These are phyloP conservation scores for Fragaria nilgerrensis DNA, from an alignment of 306 rosid species.

Conservation along the genomic window DNA sequence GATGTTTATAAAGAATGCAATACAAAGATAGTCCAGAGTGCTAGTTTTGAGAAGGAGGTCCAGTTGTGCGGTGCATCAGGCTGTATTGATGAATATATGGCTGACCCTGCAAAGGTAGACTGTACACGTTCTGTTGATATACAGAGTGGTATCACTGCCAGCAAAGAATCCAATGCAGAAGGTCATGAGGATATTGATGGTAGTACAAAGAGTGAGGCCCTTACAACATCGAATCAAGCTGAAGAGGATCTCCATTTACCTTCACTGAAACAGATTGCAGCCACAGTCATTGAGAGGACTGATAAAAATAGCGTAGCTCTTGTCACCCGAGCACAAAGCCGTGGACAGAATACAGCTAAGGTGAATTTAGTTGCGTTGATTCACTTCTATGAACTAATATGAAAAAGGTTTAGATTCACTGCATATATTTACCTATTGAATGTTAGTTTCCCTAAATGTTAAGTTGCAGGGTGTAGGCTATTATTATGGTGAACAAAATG, in stretches of 20 bases:
- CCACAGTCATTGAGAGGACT: neutral
- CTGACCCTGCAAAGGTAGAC: slow-evolving; percentile 7
- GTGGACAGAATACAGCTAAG: slow-evolving; percentile 4
- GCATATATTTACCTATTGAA: neutral
- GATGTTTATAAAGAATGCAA: slow-evolving; percentile 8
- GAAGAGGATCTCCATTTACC: neutral
- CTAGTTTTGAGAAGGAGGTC: slow-evolving; percentile 21
- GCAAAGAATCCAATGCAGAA: slow-evolving; percentile 1
- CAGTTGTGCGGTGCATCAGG: slow-evolving; percentile 10
- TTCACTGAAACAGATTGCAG: slow-evolving; percentile 4
- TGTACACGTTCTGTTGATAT: neutral
- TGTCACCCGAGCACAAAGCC: slow-evolving; percentile 15
- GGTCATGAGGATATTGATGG: neutral
- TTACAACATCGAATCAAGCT: neutral
- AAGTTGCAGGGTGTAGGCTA: slow-evolving; percentile 10
- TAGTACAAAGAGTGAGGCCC: slow-evolving; percentile 1
- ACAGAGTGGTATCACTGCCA: neutral
- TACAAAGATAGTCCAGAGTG: neutral
- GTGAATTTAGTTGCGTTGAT: slow-evolving; percentile 3
- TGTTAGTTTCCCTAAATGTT: neutral
- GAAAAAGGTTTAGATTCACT: neutral
- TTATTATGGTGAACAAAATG: neutral
- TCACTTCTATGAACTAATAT: neutral
- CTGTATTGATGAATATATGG: slow-evolving; percentile 12
- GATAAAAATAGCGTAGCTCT: neutral